phyloP scores from a whole-genome alignment of 495 filamentous ascomycete species.

The Lophiotrema nucula region DNA sequence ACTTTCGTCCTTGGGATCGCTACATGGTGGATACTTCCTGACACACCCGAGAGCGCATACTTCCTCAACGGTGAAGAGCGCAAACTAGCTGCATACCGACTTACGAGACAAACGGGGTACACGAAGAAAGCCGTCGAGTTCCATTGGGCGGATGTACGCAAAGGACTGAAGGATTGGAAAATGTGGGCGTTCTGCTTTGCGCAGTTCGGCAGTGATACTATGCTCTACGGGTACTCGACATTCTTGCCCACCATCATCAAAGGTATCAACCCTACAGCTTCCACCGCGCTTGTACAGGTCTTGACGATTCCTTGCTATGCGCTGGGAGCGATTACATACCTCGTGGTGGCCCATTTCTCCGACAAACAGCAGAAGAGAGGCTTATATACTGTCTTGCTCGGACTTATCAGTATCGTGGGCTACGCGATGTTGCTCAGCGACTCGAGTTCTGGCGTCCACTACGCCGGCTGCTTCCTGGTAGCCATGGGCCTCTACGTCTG shows the following conservation, averaged over 20 bases:
- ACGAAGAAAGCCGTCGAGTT: constrained; percentile 63
- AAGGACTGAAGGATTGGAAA: constrained; percentile 60
- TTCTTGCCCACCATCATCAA: constrained; percentile 79
- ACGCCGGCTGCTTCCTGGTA: constrained; percentile 68
- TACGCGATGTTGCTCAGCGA: constrained; percentile 65
- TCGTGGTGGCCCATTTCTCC: constrained; percentile 59
- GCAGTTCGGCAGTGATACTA: constrained; percentile 68
- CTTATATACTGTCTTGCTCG: constrained; percentile 58
- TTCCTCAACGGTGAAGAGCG: constrained; percentile 39
- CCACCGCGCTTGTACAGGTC: constrained; percentile 62
- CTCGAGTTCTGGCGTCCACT: constrained; percentile 61
- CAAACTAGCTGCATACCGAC: constrained; percentile 22
- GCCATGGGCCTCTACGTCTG: constrained; percentile 69
- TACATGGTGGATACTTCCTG: constrained; percentile 63
- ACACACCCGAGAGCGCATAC: constrained; percentile 52
- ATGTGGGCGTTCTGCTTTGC: constrained; percentile 64
- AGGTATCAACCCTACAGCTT: constrained; percentile 59
- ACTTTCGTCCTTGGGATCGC: constrained; percentile 62
- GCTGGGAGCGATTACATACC: constrained; percentile 64
- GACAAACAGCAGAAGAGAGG: constrained; percentile 62
- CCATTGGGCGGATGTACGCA: constrained; percentile 53
- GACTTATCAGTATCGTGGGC: constrained; percentile 60
- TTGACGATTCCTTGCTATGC: constrained; percentile 78
- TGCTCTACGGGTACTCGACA: constrained; percentile 75
- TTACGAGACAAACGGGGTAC: constrained; percentile 50